phyloP scores from a whole-genome alignment of 345 rosid genomes.

The Salix exigua region DNA sequence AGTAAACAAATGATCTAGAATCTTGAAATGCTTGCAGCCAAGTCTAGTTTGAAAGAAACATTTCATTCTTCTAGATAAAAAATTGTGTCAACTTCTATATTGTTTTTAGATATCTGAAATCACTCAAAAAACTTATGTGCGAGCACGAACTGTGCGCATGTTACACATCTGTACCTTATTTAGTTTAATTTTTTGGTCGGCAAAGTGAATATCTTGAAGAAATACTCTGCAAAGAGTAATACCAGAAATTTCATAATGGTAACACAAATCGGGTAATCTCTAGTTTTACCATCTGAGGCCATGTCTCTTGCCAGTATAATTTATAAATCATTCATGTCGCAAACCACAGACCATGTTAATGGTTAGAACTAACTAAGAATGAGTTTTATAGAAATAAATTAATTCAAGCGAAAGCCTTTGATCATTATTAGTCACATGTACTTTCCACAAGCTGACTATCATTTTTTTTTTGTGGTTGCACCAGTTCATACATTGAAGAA shows the following conservation, averaged over 20 bases:
- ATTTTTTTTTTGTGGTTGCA: conserved; percentile 17
- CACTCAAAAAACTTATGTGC: neutral
- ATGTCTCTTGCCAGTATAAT: neutral
- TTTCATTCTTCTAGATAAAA: neutral
- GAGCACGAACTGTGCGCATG: neutral
- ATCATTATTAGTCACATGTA: neutral
- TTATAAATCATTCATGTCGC: neutral
- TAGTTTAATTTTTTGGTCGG: neutral
- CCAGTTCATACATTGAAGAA: conserved; percentile 80
- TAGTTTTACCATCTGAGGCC: neutral
- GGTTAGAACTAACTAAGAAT: neutral
- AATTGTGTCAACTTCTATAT: neutral
- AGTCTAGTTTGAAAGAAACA: neutral
- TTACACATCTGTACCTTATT: neutral
- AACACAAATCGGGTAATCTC: neutral
- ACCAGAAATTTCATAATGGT: too few species aligned
- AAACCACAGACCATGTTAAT: neutral
- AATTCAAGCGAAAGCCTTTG: neutral
- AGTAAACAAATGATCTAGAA: neutral
- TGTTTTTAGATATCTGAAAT: neutral
- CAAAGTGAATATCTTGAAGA: neutral
- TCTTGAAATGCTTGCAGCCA: neutral
- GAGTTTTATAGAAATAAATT: neutral
- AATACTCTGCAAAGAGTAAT: neutral
- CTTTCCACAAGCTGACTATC: conserved; percentile 11